Base-by-base conservation (phyloP, 2,329 filamentous ascomycete species). In the Didymella pomorum region DNA sequence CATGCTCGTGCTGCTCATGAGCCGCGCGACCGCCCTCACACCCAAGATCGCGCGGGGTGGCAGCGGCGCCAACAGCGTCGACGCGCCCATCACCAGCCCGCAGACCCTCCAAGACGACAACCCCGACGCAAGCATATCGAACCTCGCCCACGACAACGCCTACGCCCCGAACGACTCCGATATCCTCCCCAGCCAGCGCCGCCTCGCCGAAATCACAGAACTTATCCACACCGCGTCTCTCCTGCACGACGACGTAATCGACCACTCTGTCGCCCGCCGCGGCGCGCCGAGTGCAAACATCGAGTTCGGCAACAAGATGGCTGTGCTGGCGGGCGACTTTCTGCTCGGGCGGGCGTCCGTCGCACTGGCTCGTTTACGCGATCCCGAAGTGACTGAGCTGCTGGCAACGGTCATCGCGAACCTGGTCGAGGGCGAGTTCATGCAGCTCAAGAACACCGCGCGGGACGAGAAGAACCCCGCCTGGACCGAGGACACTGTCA, bases 271-370 rank as follows among this genome's bases (percentile, higher is more conserved):
- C 41, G 90, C 93, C 11, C 87, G 95, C 54, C 90, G 95, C 60
- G 91, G 92, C 28, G 87, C 88, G 2, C 90, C 92, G 8, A 96
- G 92, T 2, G 95, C 95, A 29, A 99, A 99, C 76, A 86, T 95
- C 61, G 91, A 93, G 71, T 98, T 98, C 71, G 95, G 95, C 64
- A 99, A 99, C 82, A 99, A 99, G 79, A 98, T 99, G 94, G 94
- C 95, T 14, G 94, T 99, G 2, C 80, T 99, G 65, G 95, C 95
- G 0, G 95, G 95, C n/a, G 95, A 99, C 76, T 99, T 99, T 73
- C 81, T 99, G 43, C 85, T 99, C 2, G 94, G 94, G 4, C 86
- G 95, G 50, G 95, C 95, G 1, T 99, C 95, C 0, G 93, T 98
- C 7, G 94, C 94, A 6, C 84, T 99, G 41, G 95, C 95, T 14